Base-by-base conservation (phyloP, 495 filamentous ascomycete genomes). In the Penicillium subrubescens region DNA sequence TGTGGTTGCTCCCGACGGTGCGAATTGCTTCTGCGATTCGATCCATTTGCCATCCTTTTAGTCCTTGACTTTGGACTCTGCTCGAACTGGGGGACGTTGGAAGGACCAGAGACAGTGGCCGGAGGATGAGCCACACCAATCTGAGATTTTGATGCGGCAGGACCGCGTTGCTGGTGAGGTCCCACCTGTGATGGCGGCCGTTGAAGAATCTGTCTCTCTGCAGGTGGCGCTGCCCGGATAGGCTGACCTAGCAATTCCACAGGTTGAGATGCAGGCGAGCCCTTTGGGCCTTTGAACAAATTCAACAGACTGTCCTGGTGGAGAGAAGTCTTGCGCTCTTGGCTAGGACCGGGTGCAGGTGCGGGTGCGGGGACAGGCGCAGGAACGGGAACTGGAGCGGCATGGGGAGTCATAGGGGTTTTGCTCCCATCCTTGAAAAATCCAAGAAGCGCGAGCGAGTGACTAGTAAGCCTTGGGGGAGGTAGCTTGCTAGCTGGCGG, bases 391-490 rank as follows among this genome's bases (percentile, higher is more conserved):
- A 73, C 69, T 52, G 71, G 65, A 7, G 70, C 71, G 46, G 81
- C 73, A 33, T 72, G 64, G 14, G 73, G 61, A 12, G 71, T 67
- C 17, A 76, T 73, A 1, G 77, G 69, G 4, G 76, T 70, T 39
- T 78, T 73, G 21, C 74, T 61, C 5, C 77, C 74, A 48, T 71
- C 74, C 71, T 89, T 92, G 73, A 92, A 89, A 2, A 87, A 81
- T 69, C 84, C 88, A 50, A 92, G 74, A 7, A 92, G 72, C 31
- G 86, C 82, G 57, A 87, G 76, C 5, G 87, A 85, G 70, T 92
- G 89, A 43, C 78, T 83, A 10, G 77, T 90, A 43, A 92, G 80
- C 67, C 88, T 86, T 8, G 87, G 89, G 41, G 83, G 77, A 12
- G 84, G 86, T 27, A 86, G 68, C 54, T 85, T 83, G 69, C 80